Percentiles rank a stretch among this genome's conserved stretches.
phyloP scores from a whole-genome alignment of 2,329 filamentous ascomycete species.

The Ophidiomyces ophidiicola region DNA sequence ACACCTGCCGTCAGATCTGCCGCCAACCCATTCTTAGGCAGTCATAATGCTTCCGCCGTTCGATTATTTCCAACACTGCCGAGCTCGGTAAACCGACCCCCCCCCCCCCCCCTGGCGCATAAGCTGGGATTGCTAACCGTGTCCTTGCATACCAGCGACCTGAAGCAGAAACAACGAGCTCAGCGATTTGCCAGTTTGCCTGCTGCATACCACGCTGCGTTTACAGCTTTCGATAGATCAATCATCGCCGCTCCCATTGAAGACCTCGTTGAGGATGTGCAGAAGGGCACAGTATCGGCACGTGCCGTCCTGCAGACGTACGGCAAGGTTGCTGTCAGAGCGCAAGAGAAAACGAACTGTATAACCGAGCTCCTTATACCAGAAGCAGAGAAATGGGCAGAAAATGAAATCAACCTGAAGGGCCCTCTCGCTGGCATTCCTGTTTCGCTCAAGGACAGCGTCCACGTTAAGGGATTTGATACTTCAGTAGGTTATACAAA shows the following conservation, averaged over 20 bases:
- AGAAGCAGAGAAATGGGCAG: conserved; percentile 61
- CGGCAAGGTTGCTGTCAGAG: conserved; percentile 71
- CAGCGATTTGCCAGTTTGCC: conserved; percentile 57
- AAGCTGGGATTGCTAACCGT: conserved; percentile 8
- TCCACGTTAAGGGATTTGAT: conserved; percentile 74
- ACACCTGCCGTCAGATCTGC: neutral
- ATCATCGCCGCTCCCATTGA: conserved; percentile 64
- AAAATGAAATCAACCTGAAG: conserved; percentile 54
- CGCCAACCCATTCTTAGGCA: neutral
- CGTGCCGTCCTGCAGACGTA: conserved; percentile 71
- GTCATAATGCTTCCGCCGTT: conserved; percentile 41
- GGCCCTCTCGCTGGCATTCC: conserved; percentile 81
- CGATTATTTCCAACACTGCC: conserved; percentile 58
- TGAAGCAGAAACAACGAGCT: conserved; percentile 66
- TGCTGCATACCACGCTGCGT: conserved; percentile 50
- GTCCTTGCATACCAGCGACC: conserved; percentile 43
- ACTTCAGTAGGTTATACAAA: conserved; percentile 67
- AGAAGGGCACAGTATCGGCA: conserved; percentile 53
- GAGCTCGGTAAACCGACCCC: conserved; percentile 49
- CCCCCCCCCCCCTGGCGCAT: neutral
- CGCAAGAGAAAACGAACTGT: conserved; percentile 79
- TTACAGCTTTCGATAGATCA: conserved; percentile 52
- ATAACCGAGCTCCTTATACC: conserved; percentile 75
- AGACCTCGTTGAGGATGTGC: conserved; percentile 64
- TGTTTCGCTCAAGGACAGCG: conserved; percentile 65